Base-by-base conservation (phyloP, 2,329 filamentous ascomycete species). In the Pyrenophora teres region DNA sequence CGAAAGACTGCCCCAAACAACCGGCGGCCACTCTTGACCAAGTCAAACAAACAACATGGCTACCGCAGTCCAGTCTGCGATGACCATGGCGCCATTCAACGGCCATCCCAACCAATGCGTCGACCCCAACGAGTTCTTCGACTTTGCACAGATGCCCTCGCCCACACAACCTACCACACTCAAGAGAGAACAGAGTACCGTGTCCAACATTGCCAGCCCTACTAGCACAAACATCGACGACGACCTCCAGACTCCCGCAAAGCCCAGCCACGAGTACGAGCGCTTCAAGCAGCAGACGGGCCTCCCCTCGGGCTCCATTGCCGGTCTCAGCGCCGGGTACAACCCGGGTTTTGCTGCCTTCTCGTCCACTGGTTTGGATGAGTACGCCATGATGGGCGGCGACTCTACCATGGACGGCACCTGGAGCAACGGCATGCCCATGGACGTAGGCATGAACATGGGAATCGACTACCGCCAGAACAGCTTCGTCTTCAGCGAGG, bases 281-380 rank as follows among this genome's bases (percentile, higher is more conserved):
- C 86, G 90, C 70, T 95, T 97, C 79, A 90, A 91, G 78, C 94
- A 99, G 73, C 92, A 97, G 79, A 97, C 94, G 3, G 92, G 92
- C 58, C 86, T 97, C 25, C 90, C 94, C 0, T 87, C 90, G 1
- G 92, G 92, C 56, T 92, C 91, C 45, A 80, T 92, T 10, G 83
- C 94, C 69, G 88, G 89, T 31, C 83, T 94, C 65, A 92, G 89
- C 73, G 82, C 88, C 69, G 79, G 39, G 13, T 67, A 67, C 60
- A 69, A 64, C 59, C 50, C 64, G 9, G 74, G 70, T 57, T 79
- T 67, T 48, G 57, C 64, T 40, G 65, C 82, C 39, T 81, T 80
- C 67, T 80, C 84, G 60, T 83, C 81, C 51, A 85, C 87, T 40
- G 83, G 87, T 33, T 71, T 88, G 53, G 87, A 92, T 63, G 88